Base-by-base conservation (phyloP, 331 rosid species). In the Erythrophleum ivorense region DNA sequence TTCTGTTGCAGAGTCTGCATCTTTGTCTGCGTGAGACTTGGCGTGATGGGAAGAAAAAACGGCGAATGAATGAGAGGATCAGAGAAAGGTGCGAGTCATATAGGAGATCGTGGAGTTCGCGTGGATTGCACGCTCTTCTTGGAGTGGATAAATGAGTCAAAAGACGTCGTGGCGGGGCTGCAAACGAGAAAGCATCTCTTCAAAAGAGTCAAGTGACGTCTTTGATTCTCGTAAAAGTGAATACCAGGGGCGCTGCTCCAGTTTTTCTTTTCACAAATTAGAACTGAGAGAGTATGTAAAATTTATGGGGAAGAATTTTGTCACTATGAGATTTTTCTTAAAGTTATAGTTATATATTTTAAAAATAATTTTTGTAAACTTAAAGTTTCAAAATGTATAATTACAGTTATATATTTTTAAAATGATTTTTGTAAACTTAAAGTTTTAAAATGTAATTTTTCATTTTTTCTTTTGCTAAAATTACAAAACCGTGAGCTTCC, bases 1-100 rank as follows among this genome's bases (percentile, higher is more conserved):
- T 90, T 91, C 14, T 86, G 73, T 67, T 88, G 94, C 38, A 90
- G 86, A 57, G 71, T 49, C 87, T 91, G 97, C 93, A 93, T 77
- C 49, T 36, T 3, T 4, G 8, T 15, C 55, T 24, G 29, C 1
- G 29, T 24, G 29, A 24, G 29, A 24, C 29, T 24, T 24, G 29
- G 29, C 29, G 16, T 11, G 9, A 5, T 11, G 33, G 65, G 15
- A 2, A 59, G 4, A 24, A 3, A 29, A 2, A 29, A 19, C 33
- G 63, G 24, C 24, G 67, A 13, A 52, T 1, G 57, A 52, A 64
- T 14, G 49, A 66, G 72, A 40, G 73, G n/a, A 43, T n/a, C 24
- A 41, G 48, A 9, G 19, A 21, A 43, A 2, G 16, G 3, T 38
- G 67, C 2, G 43, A 33, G 41, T 31, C 18, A 24, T 73, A 54